Conservation (phyloP, 345 rosid genomes). For the Eucalyptus decipiens region DNA sequence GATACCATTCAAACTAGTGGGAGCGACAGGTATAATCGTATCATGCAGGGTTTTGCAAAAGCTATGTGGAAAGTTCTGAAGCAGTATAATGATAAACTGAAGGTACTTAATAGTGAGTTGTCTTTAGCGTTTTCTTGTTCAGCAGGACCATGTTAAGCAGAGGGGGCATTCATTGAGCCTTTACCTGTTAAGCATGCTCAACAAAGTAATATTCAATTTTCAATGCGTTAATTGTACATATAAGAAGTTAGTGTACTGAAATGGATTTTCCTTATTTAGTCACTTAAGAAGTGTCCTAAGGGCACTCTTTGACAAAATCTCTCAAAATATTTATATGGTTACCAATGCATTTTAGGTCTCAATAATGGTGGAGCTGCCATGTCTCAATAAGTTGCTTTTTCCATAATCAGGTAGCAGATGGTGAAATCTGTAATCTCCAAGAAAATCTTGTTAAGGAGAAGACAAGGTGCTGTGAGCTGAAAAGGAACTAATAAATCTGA, state of each 20-base stretch:
- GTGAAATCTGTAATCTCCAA: constrained; percentile 34
- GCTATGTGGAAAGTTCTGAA: constrained; percentile 71
- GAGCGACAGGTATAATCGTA: constrained; percentile 32
- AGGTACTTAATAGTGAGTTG: constrained; percentile 17
- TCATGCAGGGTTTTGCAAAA: constrained; percentile 60
- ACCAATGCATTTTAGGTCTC: background rate
- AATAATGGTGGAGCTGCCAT: background rate
- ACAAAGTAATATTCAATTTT: background rate
- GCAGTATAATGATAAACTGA: constrained; percentile 57
- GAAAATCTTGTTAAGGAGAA: constrained; percentile 41
- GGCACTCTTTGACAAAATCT: background rate
- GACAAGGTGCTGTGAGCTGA: constrained; percentile 27
- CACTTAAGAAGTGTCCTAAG: background rate
- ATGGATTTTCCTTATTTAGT: background rate
- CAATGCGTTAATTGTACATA: background rate
- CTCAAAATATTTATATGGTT: background rate
- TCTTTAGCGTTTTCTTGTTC: background rate
- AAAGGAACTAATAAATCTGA: constrained; percentile 34
- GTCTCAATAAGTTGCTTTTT: background rate
- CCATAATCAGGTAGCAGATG: constrained; percentile 50
- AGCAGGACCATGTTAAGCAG: background rate
- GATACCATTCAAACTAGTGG: constrained; percentile 6
- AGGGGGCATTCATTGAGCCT: background rate
- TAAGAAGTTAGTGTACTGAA: background rate
- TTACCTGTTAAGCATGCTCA: background rate